These are phyloP conservation scores for Smallanthus sonchifolius DNA, from an alignment of 129 eudicot genomes.

Conservation along the genomic window DNA sequence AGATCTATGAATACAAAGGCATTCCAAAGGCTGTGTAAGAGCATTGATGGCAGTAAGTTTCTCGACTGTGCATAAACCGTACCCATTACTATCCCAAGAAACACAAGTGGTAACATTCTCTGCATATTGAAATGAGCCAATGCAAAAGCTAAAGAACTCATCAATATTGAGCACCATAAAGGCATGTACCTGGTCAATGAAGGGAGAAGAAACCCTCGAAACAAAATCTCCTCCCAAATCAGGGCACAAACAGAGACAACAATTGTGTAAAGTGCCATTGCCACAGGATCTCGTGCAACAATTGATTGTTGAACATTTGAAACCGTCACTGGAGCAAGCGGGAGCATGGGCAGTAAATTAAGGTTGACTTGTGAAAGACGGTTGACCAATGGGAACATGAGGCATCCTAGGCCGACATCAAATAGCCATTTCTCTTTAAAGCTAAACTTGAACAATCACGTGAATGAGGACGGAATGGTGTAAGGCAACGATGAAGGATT, in stretches of 20 bases:
- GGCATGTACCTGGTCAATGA: slow-evolving; percentile 75
- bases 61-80: slow-evolving; percentile 59
- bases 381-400: slow-evolving; percentile 68
- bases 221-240: slow-evolving; percentile 68
- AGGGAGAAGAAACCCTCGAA: slow-evolving; percentile 72
- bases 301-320: slow-evolving; percentile 65
- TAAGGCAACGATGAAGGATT: slow-evolving; percentile 53
- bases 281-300: slow-evolving; percentile 62
- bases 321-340: slow-evolving; percentile 53
- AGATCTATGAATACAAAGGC: slow-evolving; percentile 71
- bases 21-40: slow-evolving; percentile 73
- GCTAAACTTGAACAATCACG: slow-evolving; percentile 50
- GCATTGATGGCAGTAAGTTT: slow-evolving; percentile 57
- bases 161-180: slow-evolving; percentile 60
- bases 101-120: slow-evolving; percentile 61
- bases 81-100: slow-evolving; percentile 63
- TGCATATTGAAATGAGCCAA: slow-evolving; percentile 68
- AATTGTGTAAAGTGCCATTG: slow-evolving; percentile 51
- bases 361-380: slow-evolving; percentile 62
- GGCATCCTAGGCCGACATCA: slow-evolving; percentile 57
- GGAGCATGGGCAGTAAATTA: slow-evolving; percentile 44
- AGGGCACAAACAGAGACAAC: slow-evolving; percentile 72
- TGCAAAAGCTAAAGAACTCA: slow-evolving; percentile 65
- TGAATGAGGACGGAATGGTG: slow-evolving; percentile 57
- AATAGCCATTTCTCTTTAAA: slow-evolving; percentile 50